Evolutionary conservation across 495 filamentous ascomycete species (phyloP), one percentile per base, ranked within the genome.

Genomic region (Margaritispora aquatica): DNA sequence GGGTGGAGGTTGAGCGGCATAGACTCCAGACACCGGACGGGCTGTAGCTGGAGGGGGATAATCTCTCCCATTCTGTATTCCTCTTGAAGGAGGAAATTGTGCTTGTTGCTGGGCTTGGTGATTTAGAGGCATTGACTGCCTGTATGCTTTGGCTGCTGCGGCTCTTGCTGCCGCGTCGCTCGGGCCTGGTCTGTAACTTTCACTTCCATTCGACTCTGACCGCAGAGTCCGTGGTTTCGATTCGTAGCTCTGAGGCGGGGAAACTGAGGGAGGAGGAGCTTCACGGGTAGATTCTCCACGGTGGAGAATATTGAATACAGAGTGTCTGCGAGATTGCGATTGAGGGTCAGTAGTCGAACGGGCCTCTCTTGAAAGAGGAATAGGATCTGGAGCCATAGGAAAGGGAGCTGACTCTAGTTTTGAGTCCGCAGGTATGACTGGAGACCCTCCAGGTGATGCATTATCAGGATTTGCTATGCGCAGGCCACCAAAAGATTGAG

Each of bases 381-480:
- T 17, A 1, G 55, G 60, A 7, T 47, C 11, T 21, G 59, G 57
- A 11, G 36, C 46, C 50, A n/a, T n/a, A n/a, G 66, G 57, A 53
- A 70, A 67, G 36, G 31, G 10, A 44, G 19, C 34, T 49, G 66
- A 50, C 46, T 72, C 68, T 52, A 68, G 61, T 51, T 64, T 68
- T 21, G 60, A 49, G 55, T 82, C 76, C 60, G 49, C 54, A 34
- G 60, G 57, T 11, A 48, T 51, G 11, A 58, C 57, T 61, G 74
- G 74, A n/a, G 83, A 74, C 44, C 74, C 71, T 61, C 77, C 74
- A 41, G 87, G 77, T 27, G 87, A 84, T 50, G 82, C 80, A 71
- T 94, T 85, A 77, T 97, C 93, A 44, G 95, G 94, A 71, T 99
- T 99, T 61, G 95, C 95, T 68, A 97, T 97, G 64, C 94, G 88